Evolutionary conservation across 495 filamentous ascomycete genomes (phyloP).

Genomic region (Penicillium angulare): DNA sequence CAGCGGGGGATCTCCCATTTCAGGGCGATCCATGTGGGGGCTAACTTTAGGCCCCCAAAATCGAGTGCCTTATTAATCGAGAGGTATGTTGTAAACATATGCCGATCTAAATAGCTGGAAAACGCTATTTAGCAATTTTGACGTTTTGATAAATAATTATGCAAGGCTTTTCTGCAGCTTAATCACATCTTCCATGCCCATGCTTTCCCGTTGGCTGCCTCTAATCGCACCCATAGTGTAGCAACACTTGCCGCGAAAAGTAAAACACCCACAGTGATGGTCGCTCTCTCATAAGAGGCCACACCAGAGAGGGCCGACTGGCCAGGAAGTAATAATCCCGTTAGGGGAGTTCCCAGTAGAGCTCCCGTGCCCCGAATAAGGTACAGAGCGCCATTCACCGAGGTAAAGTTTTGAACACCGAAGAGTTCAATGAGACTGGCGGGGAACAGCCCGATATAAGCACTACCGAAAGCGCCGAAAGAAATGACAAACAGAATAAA

Average conservation of each 20-base stretch:
- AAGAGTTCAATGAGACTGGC: slow-evolving; percentile 55
- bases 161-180: neutral
- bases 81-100: no score
- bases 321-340: slow-evolving; percentile 34
- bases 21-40: no score
- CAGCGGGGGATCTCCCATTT: no score
- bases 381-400: slow-evolving; percentile 57
- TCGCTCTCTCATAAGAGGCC: slow-evolving; percentile 26
- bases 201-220: slow-evolving; percentile 18
- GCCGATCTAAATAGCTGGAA: no score
- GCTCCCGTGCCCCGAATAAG: slow-evolving; percentile 55
- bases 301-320: slow-evolving; percentile 20
- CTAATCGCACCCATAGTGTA: slow-evolving; percentile 36
- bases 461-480: slow-evolving; percentile 52
- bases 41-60: no score
- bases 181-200: slow-evolving; percentile 26
- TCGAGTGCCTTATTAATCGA: no score
- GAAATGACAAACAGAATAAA: slow-evolving; percentile 53
- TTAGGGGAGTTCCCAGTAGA: slow-evolving; percentile 52
- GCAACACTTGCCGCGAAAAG: slow-evolving; percentile 33
- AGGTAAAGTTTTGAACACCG: slow-evolving; percentile 56
- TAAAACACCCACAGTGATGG: slow-evolving; percentile 30
- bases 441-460: slow-evolving; percentile 39
- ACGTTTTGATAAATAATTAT: no score
- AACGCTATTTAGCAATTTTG: no score